phyloP scores from a whole-genome alignment of 345 rosid genomes.

The Salix udensis region DNA sequence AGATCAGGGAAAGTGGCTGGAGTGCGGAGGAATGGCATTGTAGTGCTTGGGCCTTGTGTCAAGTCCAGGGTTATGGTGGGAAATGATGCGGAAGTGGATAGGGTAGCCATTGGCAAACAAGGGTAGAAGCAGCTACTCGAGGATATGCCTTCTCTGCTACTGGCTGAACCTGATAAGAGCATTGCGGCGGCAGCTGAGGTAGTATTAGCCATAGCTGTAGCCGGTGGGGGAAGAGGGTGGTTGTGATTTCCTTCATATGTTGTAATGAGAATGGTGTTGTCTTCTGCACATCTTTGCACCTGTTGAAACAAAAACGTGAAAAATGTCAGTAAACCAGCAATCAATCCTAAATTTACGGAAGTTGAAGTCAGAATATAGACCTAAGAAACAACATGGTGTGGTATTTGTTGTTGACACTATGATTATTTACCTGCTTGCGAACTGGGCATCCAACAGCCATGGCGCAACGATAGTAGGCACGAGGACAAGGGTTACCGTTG shows the following conservation, averaged over 20 bases:
- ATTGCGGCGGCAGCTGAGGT: conserved; percentile 87
- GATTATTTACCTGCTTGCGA: conserved; percentile 69
- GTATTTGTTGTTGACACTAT: neutral
- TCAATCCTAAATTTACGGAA: neutral
- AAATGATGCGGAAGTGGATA: conserved; percentile 48
- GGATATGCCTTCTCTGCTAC: conserved; percentile 47
- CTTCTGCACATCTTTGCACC: conserved; percentile 95
- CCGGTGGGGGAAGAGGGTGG: conserved; percentile 93
- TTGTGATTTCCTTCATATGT: conserved; percentile 95
- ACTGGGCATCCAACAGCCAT: conserved; percentile 72
- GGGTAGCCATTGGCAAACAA: conserved; percentile 64
- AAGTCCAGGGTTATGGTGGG: conserved; percentile 92
- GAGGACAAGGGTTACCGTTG: conserved; percentile 84
- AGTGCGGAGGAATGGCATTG: conserved; percentile 32
- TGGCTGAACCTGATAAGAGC: conserved; percentile 76
- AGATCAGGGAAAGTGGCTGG: conserved; percentile 32
- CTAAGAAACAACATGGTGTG: neutral
- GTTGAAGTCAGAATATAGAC: neutral
- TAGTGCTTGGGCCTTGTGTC: conserved; percentile 48
- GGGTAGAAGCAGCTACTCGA: conserved; percentile 35
- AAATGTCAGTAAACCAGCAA: neutral
- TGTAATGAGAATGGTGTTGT: conserved; percentile 67
- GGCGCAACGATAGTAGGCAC: conserved; percentile 95
- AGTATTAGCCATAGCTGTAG: conserved; percentile 80
- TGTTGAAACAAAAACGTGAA: conserved; percentile 9